Evolutionary conservation across 2,329 filamentous ascomycete genomes (phyloP).

Genomic region (Salinomyces thailandicus): DNA sequence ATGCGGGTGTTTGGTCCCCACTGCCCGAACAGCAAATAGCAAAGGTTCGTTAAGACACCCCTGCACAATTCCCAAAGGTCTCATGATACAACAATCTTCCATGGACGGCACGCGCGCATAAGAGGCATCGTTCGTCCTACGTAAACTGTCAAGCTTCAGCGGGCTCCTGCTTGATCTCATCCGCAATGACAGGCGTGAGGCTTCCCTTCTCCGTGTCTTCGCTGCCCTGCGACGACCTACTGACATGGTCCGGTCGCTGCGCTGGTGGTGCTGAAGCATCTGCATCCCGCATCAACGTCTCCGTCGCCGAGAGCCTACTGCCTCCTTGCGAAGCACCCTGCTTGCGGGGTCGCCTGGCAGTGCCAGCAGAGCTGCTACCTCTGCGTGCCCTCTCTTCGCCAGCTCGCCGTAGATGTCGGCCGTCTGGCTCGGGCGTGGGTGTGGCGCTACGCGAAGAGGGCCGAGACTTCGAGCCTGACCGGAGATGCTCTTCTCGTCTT

Average conservation of each 20-base stretch:
- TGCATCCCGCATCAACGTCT: conserved; percentile 17
- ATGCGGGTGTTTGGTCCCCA: background rate
- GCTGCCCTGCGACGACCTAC: conserved; percentile 3
- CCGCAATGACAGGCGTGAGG: conserved; percentile 9
- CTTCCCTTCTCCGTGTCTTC: conserved; percentile 5
- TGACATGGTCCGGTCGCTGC: conserved; percentile 2
- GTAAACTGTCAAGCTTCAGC: conserved; percentile 11
- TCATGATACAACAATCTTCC: background rate
- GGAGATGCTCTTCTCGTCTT: conserved; percentile 12
- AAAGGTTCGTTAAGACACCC: no score
- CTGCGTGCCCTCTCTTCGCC: conserved; percentile 12
- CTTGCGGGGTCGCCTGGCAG: conserved; percentile 7
- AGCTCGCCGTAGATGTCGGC: conserved; percentile 5
- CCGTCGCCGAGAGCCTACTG: conserved; percentile 20
- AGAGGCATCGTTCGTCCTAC: background rate
- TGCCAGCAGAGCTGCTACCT: conserved; percentile 14
- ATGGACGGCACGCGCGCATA: background rate
- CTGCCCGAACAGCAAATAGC: background rate
- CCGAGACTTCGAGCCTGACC: conserved; percentile 14
- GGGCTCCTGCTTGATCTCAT: conserved; percentile 18
- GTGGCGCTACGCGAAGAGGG: conserved; percentile 15
- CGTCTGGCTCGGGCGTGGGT: conserved; percentile 17
- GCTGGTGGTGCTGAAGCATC: background rate
- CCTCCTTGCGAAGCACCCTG: conserved; percentile 9
- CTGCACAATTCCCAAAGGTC: background rate